phyloP scores from a whole-genome alignment of 1,284 basidiomycete species.

The Sporisorium exsertum region DNA sequence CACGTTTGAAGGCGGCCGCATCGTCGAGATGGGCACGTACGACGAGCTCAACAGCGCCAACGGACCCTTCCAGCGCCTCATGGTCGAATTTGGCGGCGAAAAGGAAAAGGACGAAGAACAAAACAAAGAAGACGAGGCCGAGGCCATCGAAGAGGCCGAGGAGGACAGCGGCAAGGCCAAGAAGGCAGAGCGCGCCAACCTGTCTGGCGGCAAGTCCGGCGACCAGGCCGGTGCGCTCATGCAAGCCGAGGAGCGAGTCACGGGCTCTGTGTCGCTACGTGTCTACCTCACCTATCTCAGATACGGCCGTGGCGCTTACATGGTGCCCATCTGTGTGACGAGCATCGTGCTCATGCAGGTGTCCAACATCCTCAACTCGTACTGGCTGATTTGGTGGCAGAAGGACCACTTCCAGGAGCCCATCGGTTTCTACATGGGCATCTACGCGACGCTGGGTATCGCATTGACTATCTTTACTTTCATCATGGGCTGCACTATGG shows the following conservation, averaged over 20 bases:
- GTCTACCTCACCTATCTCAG: constrained; percentile 79
- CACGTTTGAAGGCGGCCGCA: constrained; percentile 78
- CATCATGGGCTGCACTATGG: constrained; percentile 74
- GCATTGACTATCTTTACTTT: constrained; percentile 77
- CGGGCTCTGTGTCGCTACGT: constrained; percentile 60
- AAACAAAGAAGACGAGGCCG: constrained; percentile 54
- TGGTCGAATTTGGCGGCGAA: constrained; percentile 69
- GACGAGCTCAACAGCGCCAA: constrained; percentile 74
- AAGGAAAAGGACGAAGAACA: constrained; percentile 56
- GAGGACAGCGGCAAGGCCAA: constrained; percentile 38
- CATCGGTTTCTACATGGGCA: constrained; percentile 76
- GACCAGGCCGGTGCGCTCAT: constrained; percentile 55
- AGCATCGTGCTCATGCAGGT: constrained; percentile 77
- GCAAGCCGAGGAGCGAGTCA: constrained; percentile 67
- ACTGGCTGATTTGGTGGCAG: constrained; percentile 72
- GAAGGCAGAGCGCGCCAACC: constrained; percentile 29
- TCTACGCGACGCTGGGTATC: constrained; percentile 79
- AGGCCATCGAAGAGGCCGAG: constrained; percentile 36
- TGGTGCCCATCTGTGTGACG: constrained; percentile 75
- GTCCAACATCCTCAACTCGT: constrained; percentile 71
- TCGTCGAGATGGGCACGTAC: constrained; percentile 77
- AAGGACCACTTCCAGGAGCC: constrained; percentile 73
- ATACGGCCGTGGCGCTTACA: constrained; percentile 76
- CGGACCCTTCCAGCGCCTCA: constrained; percentile 74
- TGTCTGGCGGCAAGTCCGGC: constrained; percentile 36